Base-by-base conservation (phyloP, 768 basidiomycete species). In the Rossbeevera mucosa region DNA sequence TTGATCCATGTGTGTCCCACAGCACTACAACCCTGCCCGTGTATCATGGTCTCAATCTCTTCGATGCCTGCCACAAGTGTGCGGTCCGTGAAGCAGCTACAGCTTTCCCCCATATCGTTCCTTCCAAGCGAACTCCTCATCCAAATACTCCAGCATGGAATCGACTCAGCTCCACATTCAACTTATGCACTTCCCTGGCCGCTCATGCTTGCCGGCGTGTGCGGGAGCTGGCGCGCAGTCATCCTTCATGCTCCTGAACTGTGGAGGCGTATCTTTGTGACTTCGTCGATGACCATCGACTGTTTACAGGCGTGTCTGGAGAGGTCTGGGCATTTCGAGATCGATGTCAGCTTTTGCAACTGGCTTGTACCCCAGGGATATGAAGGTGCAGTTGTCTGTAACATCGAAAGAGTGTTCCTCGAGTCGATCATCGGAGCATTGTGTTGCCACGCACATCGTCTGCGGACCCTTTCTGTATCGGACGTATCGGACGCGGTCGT, bases 81-180 rank as follows among this genome's bases (percentile, higher is more conserved):
- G 8, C 29, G 24, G 36, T n/a, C 42, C 11, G 14, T 25, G 18
- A 48, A 16, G n/a, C 33, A 48, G 29, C 44, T 51, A n/a, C 59
- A 61, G 33, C 42, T 62, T 26, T 60, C 61, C 14, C 49, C 61
- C 4, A 45, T 64, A 13, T 54, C 59, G 3, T 41, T 49, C n/a
- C 52, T 63, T 11, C 61, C 61, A n/a, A 60, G 47, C 42, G 59
- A 64, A 38, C 36, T 61, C 22, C 60, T 61, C 25, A 31, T 51
- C 24, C 42, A 47, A 25, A 52, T 58, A 44, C 52, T 63, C 47
- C 29, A 30, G n/a, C 38, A 18, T 40, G 57, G 54, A n/a, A 22
- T 53, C 12, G n/a, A 42, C 9, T 36, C 41, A 3, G n/a, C 25
- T 26, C 59, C 49, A 4, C 48, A 44, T 7, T 50, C 44, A 2